phyloP scores from a whole-genome alignment of 768 basidiomycete species.

The Russula sp. region DNA sequence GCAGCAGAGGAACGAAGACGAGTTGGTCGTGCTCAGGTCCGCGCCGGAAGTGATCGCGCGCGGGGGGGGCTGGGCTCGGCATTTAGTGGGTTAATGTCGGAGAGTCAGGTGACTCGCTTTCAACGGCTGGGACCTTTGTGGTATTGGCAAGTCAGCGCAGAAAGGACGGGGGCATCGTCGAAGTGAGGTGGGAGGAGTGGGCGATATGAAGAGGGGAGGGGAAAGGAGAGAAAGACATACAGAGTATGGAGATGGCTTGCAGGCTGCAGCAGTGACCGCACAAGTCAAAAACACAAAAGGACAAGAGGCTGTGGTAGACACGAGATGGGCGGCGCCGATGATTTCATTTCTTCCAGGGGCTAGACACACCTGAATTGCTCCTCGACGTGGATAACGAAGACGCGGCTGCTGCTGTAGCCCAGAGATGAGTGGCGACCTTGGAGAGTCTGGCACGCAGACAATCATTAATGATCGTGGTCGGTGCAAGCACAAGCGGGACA shows the following conservation, averaged over 20 bases:
- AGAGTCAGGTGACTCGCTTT: neutral
- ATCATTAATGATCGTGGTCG: slow-evolving; percentile 76
- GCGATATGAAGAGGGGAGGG: neutral
- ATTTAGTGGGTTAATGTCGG: slow-evolving; percentile 12
- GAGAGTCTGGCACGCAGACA: slow-evolving; percentile 69
- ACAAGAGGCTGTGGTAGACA: slow-evolving; percentile 9
- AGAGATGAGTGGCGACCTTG: slow-evolving; percentile 25
- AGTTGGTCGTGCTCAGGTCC: slow-evolving; percentile 55
- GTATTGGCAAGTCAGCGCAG: slow-evolving; percentile 17
- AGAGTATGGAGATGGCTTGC: slow-evolving; percentile 26
- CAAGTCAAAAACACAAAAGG: slow-evolving; percentile 30
- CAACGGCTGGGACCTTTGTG: slow-evolving; percentile 20
- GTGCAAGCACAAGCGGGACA: slow-evolving; percentile 67
- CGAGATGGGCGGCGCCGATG: slow-evolving; percentile 1
- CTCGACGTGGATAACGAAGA: slow-evolving; percentile 19
- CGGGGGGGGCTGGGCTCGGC: slow-evolving; percentile 34
- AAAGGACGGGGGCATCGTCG: neutral
- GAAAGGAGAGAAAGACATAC: slow-evolving; percentile 26
- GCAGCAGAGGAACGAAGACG: slow-evolving; percentile 59
- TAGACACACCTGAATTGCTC: slow-evolving; percentile 26
- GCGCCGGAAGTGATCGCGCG: slow-evolving; percentile 50
- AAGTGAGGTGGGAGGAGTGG: neutral
- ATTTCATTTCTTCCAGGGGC: slow-evolving; percentile 17
- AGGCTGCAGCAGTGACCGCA: neutral
- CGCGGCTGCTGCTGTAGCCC: slow-evolving; percentile 6